Conservation (phyloP, 495 filamentous ascomycete genomes). For the Cenococcum geophilum region DNA sequence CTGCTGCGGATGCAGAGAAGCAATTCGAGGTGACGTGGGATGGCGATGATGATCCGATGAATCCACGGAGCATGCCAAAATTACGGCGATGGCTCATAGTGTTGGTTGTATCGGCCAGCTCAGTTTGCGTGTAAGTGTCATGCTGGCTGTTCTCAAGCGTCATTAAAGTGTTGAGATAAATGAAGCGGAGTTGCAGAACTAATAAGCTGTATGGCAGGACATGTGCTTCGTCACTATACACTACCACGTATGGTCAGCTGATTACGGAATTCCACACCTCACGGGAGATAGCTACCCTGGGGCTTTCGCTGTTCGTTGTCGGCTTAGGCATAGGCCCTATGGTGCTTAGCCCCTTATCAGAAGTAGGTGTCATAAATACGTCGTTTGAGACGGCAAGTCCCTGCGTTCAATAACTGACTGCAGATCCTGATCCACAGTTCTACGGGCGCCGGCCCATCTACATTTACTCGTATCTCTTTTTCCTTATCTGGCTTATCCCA, state of each 20-base stretch:
- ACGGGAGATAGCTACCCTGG: constrained; percentile 47
- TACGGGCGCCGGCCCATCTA: constrained; percentile 86
- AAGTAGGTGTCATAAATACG: constrained; percentile 38
- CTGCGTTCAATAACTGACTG: constrained; percentile 4
- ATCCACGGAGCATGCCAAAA: constrained; percentile 64
- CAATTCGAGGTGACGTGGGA: constrained; percentile 64
- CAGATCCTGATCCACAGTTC: constrained; percentile 50
- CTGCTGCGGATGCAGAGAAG: constrained; percentile 16
- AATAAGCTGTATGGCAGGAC: constrained; percentile 50
- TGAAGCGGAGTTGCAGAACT: neutral
- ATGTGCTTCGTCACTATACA: constrained; percentile 84
- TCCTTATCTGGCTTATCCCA: constrained; percentile 81
- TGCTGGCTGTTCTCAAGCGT: neutral
- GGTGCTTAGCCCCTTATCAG: constrained; percentile 60
- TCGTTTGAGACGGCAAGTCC: neutral
- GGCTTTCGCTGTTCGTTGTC: constrained; percentile 33
- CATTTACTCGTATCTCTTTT: constrained; percentile 66
- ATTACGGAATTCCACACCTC: constrained; percentile 66
- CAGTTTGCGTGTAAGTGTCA: constrained; percentile 73
- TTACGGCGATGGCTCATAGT: constrained; percentile 72
- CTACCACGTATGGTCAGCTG: constrained; percentile 76
- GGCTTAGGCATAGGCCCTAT: constrained; percentile 61
- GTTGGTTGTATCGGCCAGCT: constrained; percentile 61
- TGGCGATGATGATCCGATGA: constrained; percentile 63
- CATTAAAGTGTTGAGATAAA: neutral